A percentile compares a stretch with the other conserved stretches of the same genome.
Conservation (phyloP, 1,284 basidiomycete species). For the Ustilago nuda region DNA sequence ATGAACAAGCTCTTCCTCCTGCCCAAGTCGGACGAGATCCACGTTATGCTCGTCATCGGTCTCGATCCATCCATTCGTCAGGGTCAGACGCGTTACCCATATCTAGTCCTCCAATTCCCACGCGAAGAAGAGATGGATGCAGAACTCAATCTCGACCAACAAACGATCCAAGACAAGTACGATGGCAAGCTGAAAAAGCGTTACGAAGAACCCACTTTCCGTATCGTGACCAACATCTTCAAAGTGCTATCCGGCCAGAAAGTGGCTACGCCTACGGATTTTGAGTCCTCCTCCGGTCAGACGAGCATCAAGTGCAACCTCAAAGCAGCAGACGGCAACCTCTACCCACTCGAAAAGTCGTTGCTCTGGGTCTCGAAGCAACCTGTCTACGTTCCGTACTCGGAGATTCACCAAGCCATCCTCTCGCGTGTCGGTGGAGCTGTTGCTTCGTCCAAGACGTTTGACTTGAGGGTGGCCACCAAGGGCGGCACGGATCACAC, state of each 20-base stretch:
- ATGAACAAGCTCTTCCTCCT: constrained; percentile 92
- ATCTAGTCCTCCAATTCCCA: constrained; percentile 96
- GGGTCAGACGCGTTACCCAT: constrained; percentile 97
- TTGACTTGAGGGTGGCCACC: constrained; percentile 90
- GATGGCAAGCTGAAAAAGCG: constrained; percentile 86
- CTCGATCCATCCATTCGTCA: constrained; percentile 88
- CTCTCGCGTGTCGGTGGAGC: constrained; percentile 95
- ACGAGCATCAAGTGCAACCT: constrained; percentile 89
- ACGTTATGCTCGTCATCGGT: constrained; percentile 82
- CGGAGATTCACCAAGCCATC: constrained; percentile 88
- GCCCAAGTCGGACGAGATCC: constrained; percentile 92
- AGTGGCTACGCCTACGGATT: constrained; percentile 76
- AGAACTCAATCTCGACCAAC: constrained; percentile 89
- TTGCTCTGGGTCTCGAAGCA: constrained; percentile 98
- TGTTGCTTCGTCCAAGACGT: constrained; percentile 88
- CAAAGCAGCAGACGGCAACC: constrained; percentile 95
- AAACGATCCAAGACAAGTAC: constrained; percentile 72
- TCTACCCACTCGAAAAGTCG: constrained; percentile 98
- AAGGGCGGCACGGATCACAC: constrained; percentile 76
- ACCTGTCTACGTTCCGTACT: constrained; percentile 89
- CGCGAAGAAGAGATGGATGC: constrained; percentile 97
- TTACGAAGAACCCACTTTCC: constrained; percentile 92
- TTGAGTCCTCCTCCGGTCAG: constrained; percentile 71
- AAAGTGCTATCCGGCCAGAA: constrained; percentile 90
- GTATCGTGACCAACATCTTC: constrained; percentile 95